These are phyloP conservation scores for Parastagonospora avenae DNA, from an alignment of 2,329 filamentous ascomycete genomes.

Conservation along the genomic window DNA sequence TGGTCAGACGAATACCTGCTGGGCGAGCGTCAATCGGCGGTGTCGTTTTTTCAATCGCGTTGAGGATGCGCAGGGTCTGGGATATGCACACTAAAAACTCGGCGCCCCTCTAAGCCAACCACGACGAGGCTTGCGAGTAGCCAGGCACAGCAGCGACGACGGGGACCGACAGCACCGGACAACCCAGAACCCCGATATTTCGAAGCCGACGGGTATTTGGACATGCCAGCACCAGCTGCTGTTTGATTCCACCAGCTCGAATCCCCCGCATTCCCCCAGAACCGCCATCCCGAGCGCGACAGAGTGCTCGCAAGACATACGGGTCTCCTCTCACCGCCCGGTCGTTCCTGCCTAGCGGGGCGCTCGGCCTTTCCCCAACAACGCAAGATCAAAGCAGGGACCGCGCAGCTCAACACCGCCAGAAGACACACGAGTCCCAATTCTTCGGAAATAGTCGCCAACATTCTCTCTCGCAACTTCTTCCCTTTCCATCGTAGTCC, in stretches of 20 bases:
- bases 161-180: constrained; percentile 6
- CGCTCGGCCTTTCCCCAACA: constrained; percentile 33
- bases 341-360: constrained; percentile 6
- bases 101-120: constrained; percentile 15
- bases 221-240: constrained; percentile 4
- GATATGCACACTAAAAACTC: constrained; percentile 25
- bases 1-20: constrained; percentile 25
- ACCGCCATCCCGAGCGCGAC: constrained; percentile 3
- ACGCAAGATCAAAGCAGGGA: constrained; percentile 29
- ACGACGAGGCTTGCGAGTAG: background rate
- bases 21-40: constrained; percentile 29
- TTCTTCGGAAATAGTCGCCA: constrained; percentile 36
- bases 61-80: constrained; percentile 30
- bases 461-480: constrained; percentile 29
- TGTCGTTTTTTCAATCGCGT: constrained; percentile 45
- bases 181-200: constrained; percentile 3
- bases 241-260: background rate
- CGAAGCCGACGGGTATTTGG: constrained; percentile 2
- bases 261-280: background rate
- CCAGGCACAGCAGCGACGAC: constrained; percentile 17
- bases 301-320: constrained; percentile 14
- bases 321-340: constrained; percentile 44
- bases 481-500: constrained; percentile 32
- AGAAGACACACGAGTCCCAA: constrained; percentile 26
- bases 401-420: constrained; percentile 37